phyloP scores from a whole-genome alignment of 2,329 filamentous ascomycete genomes.

The Fusarium scirpi region DNA sequence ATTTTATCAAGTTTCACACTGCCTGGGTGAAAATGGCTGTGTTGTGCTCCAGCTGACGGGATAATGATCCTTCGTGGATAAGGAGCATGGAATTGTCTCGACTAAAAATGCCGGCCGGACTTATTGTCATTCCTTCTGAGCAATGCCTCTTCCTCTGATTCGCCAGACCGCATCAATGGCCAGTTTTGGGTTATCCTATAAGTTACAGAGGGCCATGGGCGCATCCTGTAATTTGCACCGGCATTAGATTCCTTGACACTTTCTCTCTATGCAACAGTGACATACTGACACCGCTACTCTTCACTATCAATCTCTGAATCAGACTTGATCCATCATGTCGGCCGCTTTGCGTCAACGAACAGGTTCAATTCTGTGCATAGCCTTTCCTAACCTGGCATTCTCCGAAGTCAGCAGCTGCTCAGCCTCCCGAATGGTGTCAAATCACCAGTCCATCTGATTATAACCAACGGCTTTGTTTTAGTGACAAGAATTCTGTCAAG shows the following conservation, averaged over 20 bases:
- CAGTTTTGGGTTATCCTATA: neutral
- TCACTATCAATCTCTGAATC: neutral
- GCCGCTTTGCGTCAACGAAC: neutral
- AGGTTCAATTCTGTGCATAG: neutral
- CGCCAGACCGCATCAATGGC: neutral
- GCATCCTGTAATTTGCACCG: slow-evolving; percentile 27
- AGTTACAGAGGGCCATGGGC: neutral
- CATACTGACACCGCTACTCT: neutral
- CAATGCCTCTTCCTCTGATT: slow-evolving; percentile 13
- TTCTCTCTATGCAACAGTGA: neutral
- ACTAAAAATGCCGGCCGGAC: slow-evolving; percentile 11
- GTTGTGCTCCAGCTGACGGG: neutral
- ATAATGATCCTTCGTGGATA: slow-evolving; percentile 16
- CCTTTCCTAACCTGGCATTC: neutral
- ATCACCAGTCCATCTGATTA: neutral
- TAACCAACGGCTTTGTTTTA: neutral
- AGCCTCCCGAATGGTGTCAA: neutral
- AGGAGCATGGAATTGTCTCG: slow-evolving; percentile 35
- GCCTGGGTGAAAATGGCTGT: slow-evolving; percentile 18
- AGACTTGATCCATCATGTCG: neutral
- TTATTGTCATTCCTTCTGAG: slow-evolving; percentile 17
- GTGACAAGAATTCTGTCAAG: neutral
- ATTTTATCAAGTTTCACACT: neutral
- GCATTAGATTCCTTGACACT: slow-evolving; percentile 1
- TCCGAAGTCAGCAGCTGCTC: neutral